Evolutionary conservation across 2,329 filamentous ascomycete genomes (phyloP).

Genomic region (Herpotrichia juniperi): DNA sequence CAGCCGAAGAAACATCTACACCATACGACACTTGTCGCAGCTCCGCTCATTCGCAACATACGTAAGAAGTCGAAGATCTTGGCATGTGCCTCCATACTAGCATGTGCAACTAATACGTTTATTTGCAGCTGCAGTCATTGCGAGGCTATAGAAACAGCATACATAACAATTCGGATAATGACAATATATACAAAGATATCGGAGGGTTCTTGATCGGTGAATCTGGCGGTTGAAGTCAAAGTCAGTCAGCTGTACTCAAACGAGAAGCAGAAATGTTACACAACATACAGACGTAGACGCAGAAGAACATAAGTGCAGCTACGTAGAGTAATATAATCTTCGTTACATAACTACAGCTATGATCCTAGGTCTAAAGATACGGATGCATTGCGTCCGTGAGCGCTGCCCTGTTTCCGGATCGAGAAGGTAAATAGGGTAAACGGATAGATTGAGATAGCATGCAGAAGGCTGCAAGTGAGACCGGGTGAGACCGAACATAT

Average conservation of each 20-base stretch:
- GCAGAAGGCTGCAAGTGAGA: background rate
- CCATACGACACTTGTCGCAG: too few relatives aligned
- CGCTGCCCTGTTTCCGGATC: background rate
- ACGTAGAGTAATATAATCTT: background rate
- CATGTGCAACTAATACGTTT: background rate
- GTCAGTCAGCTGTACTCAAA: background rate
- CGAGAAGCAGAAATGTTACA: background rate
- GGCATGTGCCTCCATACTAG: too few relatives aligned
- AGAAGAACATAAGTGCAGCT: background rate
- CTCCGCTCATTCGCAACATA: too few relatives aligned
- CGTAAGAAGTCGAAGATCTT: too few relatives aligned
- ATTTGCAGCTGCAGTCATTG: too few relatives aligned
- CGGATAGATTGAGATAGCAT: background rate
- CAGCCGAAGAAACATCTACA: background rate
- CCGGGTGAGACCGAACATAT: background rate
- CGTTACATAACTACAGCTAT: too few relatives aligned
- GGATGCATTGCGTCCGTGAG: background rate
- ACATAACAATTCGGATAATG: too few relatives aligned
- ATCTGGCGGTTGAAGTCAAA: background rate
- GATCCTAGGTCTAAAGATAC: background rate
- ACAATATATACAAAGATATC: background rate
- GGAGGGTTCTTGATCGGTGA: background rate
- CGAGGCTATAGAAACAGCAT: too few relatives aligned
- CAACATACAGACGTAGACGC: background rate
- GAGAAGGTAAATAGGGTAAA: background rate